Evolutionary conservation across 495 filamentous ascomycete genomes (phyloP), one percentile per base, ranked within the genome.

Genomic region (Xeromyces bisporus): DNA sequence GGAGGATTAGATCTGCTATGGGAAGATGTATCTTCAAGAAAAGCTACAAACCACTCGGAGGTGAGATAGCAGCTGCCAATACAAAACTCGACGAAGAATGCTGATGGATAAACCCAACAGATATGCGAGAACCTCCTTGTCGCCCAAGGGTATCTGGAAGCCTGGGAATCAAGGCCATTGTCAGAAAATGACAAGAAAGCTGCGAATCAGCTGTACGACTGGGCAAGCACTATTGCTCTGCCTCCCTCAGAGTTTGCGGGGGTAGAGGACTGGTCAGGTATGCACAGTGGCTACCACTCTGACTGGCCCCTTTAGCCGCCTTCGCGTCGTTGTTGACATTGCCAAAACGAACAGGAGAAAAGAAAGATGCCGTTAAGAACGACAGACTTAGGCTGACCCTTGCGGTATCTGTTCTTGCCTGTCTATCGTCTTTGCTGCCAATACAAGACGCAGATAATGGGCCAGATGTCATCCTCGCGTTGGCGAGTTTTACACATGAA

Each of bases 401-500:
- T 8, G 53, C 56, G 0, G 21, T 56, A 7, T 46, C 50, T 10
- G 41, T 66, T n/a, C 37, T 60, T 17, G 29, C 44, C 14, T 31
- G 33, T 18, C 28, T 58, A 23, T 7, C 28, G 2, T 23, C 20
- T 18, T 14, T 49, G 3, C 34, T 47, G 4, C 35, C 43, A 26
- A 36, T 50, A 13, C 33, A 33, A 3, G 35, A 39, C 7, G 34
- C 42, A 14, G 34, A 33, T 6, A 43, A 37, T 20, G 23, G 38
- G 6, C 29, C 41, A 1, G 41, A 50, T 31, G 38, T 54, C 26
- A 23, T 62, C 11, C 26, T 58, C 21, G 48, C 57, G 14, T 31
- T 58, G 26, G 55, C 57, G 10, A 54, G 55, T 39, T 76, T 66
- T 47, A 62, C 64, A 2, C 60, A 66, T 23, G 1, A 41, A 14